These are phyloP conservation scores for Candida maesae DNA, from an alignment of 805 yeast species.

Conservation along the genomic window DNA sequence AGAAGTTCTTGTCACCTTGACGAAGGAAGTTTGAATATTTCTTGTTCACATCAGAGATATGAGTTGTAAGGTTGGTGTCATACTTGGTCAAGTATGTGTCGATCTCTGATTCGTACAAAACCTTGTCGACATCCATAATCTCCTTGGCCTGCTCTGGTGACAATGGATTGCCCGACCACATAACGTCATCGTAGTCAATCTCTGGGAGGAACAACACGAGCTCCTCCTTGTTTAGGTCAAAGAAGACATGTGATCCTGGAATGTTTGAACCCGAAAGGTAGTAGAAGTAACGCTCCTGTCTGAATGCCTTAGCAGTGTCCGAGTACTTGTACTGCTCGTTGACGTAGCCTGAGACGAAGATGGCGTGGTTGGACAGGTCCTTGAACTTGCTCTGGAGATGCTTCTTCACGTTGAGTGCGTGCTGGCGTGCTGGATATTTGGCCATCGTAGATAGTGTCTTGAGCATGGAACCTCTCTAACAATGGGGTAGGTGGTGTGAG, in stretches of 20 bases:
- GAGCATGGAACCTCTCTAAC: neutral
- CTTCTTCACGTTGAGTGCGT: slow-evolving; percentile 52
- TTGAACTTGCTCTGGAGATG: slow-evolving; percentile 31
- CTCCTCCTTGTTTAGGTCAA: slow-evolving; percentile 46
- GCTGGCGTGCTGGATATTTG: slow-evolving; percentile 83
- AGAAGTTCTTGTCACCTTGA: slow-evolving; percentile 45
- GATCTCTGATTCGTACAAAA: slow-evolving; percentile 56
- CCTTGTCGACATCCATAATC: slow-evolving; percentile 79
- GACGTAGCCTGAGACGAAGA: slow-evolving; percentile 61
- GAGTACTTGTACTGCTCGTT: slow-evolving; percentile 63
- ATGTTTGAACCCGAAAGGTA: slow-evolving; percentile 81
- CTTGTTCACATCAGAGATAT: slow-evolving; percentile 41
- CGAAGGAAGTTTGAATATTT: slow-evolving; percentile 35
- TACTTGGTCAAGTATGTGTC: slow-evolving; percentile 28
- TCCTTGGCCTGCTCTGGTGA: slow-evolving; percentile 57
- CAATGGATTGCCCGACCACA: slow-evolving; percentile 95
- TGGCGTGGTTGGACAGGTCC: slow-evolving; percentile 32
- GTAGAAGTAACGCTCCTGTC: slow-evolving; percentile 90
- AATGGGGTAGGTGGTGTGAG: no score
- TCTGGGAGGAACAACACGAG: slow-evolving; percentile 77
- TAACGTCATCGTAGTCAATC: slow-evolving; percentile 81
- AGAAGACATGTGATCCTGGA: slow-evolving; percentile 72
- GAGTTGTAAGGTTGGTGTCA: slow-evolving; percentile 46
- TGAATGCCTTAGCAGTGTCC: slow-evolving; percentile 72
- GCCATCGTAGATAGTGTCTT: slow-evolving; percentile 17